Base-by-base conservation (phyloP, 495 filamentous ascomycete species). In the Penicillium goetzii region DNA sequence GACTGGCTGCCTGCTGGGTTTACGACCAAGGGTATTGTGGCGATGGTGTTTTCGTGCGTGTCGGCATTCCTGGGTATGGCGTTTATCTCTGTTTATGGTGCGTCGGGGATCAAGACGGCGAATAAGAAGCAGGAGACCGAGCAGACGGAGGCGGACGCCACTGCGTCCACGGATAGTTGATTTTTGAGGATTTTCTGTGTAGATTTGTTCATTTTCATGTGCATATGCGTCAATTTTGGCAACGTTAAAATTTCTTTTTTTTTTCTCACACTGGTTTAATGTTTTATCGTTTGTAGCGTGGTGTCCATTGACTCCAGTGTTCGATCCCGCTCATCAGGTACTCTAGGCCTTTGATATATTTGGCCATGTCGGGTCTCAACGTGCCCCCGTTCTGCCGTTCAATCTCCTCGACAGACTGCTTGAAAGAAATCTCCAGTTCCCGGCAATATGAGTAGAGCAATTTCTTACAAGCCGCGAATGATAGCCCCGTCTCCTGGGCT, bases 51-150 rank as follows among this genome's bases (percentile, higher is more conserved):
- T 65, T 92, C 89, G 70, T 80, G 80, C 61, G 58, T 94, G 0
- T 80, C 81, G 40, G 92, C 91, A 0, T 77, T 92, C n/a, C 45
- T 92, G n/a, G 92, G 92, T 5, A 79, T 93, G 47, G 82, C 76
- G 0, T 82, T 85, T 47, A 88, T 96, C 65, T 79, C 79, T 0
- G 88, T 89, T 83, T 95, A 90, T 70, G 89, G 85, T 45, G 62
- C 63, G 19, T 63, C 62, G 11, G 69, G 69, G 0, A 66, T 71
- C 7, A 32, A 65, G 58, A 14, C 33, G 26, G 51, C 43, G 25
- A 63, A 58, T 19, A 61, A 62, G 40, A 40, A 58, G 43, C 41
- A 34, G 23, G 40, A 64, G 61, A 36, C 23, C 2, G 23, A 63
- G 15, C 41, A 36, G 21, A 26, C 25, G 4, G 52, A 32, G 2